Evolutionary conservation across 2,329 filamentous ascomycete genomes (phyloP), one percentile per base, ranked within the genome.

Genomic region (Colletotrichum orbiculare): DNA sequence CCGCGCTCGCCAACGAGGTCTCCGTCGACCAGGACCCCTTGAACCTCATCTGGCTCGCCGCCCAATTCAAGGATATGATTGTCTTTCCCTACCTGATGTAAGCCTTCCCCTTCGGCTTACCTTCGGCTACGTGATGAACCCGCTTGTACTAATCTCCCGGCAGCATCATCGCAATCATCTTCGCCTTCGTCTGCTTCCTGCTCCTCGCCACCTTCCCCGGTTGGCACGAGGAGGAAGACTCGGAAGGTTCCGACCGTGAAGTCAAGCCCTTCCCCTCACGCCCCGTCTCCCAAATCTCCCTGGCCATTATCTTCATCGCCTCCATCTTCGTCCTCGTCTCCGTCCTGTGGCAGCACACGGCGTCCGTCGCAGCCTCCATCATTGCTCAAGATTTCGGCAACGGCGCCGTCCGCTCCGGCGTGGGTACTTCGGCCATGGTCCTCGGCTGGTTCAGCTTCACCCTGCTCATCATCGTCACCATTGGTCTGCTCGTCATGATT

Each of bases 401-500:
- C 76, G 94, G 94, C 47, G 92, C 90, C 69, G 92, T 97, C 62
- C 89, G 86, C 76, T 93, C 90, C 61, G 94, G 94, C 39, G 93
- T 97, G 11, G 94, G 94, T n/a, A 94, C 93, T 53, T 92, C 91
- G 43, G 95, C 96, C 61, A 98, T 99, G 93, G 92, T 97, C 15
- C 85, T 99, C 74, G 96, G 96, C 64, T 99, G 96, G 96, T 98
- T 99, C 79, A 92, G 93, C 46, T 98, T 99, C 74, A 91, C 92
- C 25, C 79, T 98, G 57, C 85, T 99, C 69, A 97, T 99, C 72
- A 91, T 98, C 67, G 95, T 98, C 57, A 98, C 95, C 53, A 96
- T 98, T 73, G 96, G 95, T 60, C 79, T 98, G 78, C 82, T 99
- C 68, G 91, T 97, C 73, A 98, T 98, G 94, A 97, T 97, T 73